Percentiles rank a stretch among this genome's conserved stretches.
phyloP scores from a whole-genome alignment of 2,329 filamentous ascomycete species.

The Fusarium sp. region DNA sequence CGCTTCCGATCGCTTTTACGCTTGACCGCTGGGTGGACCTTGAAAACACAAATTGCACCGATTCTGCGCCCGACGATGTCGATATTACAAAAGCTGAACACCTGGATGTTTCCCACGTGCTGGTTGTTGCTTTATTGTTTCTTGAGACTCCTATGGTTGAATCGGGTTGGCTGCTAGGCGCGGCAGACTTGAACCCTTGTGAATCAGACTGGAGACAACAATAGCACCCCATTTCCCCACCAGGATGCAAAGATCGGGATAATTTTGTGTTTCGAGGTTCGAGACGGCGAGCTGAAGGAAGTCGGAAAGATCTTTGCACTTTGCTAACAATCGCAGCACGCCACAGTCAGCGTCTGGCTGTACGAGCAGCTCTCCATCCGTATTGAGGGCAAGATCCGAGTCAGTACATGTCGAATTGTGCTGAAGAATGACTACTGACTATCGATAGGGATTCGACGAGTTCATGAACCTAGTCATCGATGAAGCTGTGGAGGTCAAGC shows the following conservation, averaged over 20 bases:
- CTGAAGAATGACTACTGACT: not conserved
- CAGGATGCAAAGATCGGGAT: not conserved
- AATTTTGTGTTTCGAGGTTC: not conserved
- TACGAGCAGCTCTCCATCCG: constrained; percentile 95
- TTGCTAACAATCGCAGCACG: constrained; percentile 62
- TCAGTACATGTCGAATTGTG: constrained; percentile 55
- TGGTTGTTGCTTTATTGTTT: not conserved
- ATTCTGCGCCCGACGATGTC: not conserved
- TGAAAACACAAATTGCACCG: constrained; percentile 15
- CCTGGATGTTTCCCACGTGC: not conserved
- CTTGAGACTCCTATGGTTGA: not conserved
- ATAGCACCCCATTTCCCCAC: not conserved
- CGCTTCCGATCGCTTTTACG: not conserved
- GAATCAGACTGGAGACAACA: not conserved
- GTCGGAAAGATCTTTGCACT: not conserved
- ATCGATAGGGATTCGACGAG: constrained; percentile 89
- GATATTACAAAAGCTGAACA: not conserved
- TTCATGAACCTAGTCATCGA: constrained; percentile 99
- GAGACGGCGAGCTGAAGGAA: not conserved
- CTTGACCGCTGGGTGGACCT: constrained; percentile 26
- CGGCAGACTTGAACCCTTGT: not conserved
- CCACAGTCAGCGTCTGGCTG: constrained; percentile 92
- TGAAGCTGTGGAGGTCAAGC: constrained; percentile 91
- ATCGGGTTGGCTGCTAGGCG: not conserved
- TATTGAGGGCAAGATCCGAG: constrained; percentile 96